Percentiles rank a stretch among this genome's conserved stretches.
These are phyloP conservation scores for Amanita phalloides DNA, from an alignment of 768 basidiomycete genomes.

Conservation along the genomic window DNA sequence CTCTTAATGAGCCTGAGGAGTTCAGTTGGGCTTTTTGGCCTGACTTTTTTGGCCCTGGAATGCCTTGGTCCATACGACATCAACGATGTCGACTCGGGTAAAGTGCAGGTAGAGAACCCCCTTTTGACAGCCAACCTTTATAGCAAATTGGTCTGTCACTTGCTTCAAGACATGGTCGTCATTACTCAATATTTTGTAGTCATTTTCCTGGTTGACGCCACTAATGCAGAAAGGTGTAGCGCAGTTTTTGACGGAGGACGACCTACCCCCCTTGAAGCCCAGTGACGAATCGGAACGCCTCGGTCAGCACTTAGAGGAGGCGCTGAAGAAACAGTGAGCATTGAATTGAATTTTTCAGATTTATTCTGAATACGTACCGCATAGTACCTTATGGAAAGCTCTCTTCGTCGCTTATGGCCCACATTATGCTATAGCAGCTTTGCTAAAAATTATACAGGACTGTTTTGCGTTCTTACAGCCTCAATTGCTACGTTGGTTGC, in stretches of 20 bases:
- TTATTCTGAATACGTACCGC: neutral
- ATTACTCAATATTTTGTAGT: constrained; percentile 20
- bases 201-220: constrained; percentile 80
- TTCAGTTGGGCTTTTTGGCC: constrained; percentile 29
- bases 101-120: constrained; percentile 50
- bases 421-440: constrained; percentile 52
- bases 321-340: constrained; percentile 57
- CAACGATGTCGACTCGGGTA: constrained; percentile 14
- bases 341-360: neutral
- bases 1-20: constrained; percentile 35
- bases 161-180: neutral
- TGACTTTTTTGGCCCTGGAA: constrained; percentile 54
- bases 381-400: constrained; percentile 64
- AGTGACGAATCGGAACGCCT: constrained; percentile 64
- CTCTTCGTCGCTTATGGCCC: constrained; percentile 71
- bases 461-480: constrained; percentile 78
- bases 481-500: constrained; percentile 67
- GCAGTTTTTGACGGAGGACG: constrained; percentile 70
- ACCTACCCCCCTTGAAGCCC: constrained; percentile 66
- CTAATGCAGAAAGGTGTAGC: constrained; percentile 61
- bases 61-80: constrained; percentile 54
- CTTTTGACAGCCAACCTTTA: constrained; percentile 70
- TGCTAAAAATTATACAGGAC: constrained; percentile 74
- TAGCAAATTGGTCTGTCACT: constrained; percentile 48
- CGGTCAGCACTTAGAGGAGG: constrained; percentile 44